Evolutionary conservation across 2,329 filamentous ascomycete genomes (phyloP), one percentile per base, ranked within the genome.

Genomic region (Paraphoma sp.): DNA sequence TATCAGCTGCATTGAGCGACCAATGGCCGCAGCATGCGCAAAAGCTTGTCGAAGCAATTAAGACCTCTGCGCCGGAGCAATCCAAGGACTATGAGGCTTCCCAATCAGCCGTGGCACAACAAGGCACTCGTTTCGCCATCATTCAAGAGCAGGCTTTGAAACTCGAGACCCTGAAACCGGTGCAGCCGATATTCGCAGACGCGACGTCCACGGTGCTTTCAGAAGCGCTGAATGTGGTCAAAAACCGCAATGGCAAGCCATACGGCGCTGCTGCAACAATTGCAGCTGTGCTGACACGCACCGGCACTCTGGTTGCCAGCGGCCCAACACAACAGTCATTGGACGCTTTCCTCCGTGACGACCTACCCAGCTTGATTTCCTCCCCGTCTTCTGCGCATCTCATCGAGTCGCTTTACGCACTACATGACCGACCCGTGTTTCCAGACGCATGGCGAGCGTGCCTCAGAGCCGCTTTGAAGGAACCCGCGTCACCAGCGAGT

Each of bases 11-110:
- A 0, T 79, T 91, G 0, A 73, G 80, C 14, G 74, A 81, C 3
- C 81, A 88, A 60, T 95, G 91, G 91, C 74, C 80, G 2, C 79
- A 79, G 1, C 76, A 92, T n/a, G 84, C 86, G 0, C 78, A 84
- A 1, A 74, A 82, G 0, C 78, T 97, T n/a, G 80, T 88, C 28
- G 81, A 86, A 31, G 83, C 85, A 38, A 87, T 97, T 54, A 88
- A 87, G 51, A 85, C 86, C 6, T 96, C 92, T 0, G 83, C 91
- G 5, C 92, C 93, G 0, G 92, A 94, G 70, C 87, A 94, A 53
- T 93, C 92, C 0, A 89, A 89, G 59, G 90, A 92, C 16, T 91
- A 91, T 64, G 83, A 85, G 28, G 82, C 83, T 42, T 96, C 92
- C 0, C 92, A 97, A 71, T 83, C 86, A 48, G 80, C 81, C 41